A percentile compares a stretch with the other conserved stretches of the same genome.
phyloP scores from a whole-genome alignment of 352 stramenopile species.

The Globisporangium emineosum region DNA sequence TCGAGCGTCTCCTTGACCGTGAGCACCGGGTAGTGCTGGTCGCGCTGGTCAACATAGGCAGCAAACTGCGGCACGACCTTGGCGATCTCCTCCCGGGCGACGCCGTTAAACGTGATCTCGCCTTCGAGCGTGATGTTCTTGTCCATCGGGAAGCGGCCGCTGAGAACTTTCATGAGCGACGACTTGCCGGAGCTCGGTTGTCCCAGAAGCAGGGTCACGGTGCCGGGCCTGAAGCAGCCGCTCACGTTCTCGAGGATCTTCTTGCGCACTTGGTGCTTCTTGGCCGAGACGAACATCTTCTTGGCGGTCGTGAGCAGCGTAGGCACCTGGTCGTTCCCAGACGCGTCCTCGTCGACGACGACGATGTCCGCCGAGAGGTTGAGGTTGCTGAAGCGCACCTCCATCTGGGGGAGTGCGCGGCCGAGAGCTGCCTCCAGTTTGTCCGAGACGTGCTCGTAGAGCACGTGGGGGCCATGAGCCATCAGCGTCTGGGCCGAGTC shows the following conservation, averaged over 20 bases:
- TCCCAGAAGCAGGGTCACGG: conserved; percentile 32
- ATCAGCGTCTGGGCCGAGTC: conserved; percentile 11
- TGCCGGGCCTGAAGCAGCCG: conserved; percentile 25
- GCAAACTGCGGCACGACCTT: conserved; percentile 30
- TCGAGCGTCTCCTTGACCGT: conserved; percentile 52
- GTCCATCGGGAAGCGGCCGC: conserved; percentile 24
- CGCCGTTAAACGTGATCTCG: conserved; percentile 30
- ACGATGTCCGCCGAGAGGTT: conserved; percentile 16
- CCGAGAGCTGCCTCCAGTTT: conserved; percentile 18
- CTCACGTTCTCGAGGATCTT: conserved; percentile 21
- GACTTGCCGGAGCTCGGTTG: conserved; percentile 39
- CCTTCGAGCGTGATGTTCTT: conserved; percentile 26
- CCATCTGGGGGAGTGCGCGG: conserved; percentile 21
- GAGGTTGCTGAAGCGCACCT: conserved; percentile 26
- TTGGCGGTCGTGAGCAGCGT: conserved; percentile 23
- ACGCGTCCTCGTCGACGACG: neutral
- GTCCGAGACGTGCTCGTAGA: conserved; percentile 18
- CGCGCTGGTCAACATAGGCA: conserved; percentile 31
- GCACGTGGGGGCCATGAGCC: conserved; percentile 19
- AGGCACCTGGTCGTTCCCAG: conserved; percentile 4
- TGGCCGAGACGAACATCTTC: conserved; percentile 21
- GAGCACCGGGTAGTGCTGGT: conserved; percentile 29
- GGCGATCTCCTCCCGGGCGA: conserved; percentile 12
- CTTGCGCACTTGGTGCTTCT: conserved; percentile 31
- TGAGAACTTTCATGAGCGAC: conserved; percentile 30